Evolutionary conservation across 805 yeast genomes (phyloP), one percentile per base, ranked within the genome.

Genomic region (Myxozyma geophila): DNA sequence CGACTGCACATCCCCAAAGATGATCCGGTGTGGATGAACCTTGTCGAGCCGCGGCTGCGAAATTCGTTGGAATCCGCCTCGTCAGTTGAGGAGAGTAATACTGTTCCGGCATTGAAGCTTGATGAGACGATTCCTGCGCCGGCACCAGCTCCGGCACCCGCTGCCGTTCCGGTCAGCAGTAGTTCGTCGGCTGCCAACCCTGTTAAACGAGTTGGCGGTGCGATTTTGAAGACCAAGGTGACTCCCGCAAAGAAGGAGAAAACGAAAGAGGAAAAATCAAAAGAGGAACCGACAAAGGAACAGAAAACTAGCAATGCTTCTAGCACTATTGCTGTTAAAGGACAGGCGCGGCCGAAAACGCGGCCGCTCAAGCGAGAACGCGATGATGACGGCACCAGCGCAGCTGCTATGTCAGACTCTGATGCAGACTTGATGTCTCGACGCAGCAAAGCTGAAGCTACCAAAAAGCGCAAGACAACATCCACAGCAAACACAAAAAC

Each of bases 31-130:
- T 61, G 78, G 58, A 55, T 62, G 51, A 63, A 58, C 28, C 63
- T 76, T 41, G 61, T 72, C 13, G 77, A 75, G 44, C 76, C 77
- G 7, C 59, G 68, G 55, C 37, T 61, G 10, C 67, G 73, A 8
- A 52, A 50, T 33, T 35, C 28, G 28, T 28, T 5, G 28, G 28
- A 28, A 2, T 28, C 28, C 5, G 28, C 28, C 2, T 28, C 28
- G 28, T 28, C 48, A 3, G 52, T 47, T 6, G 7, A 39, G 12
- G 66, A 48, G 37, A 48, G 35, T 48, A 56, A 33, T 28, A 46
- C 39, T 23, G 66, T 62, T 12, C 68, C 68, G 17, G 51, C 52
- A 1, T 33, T 62, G 58, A 44, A 53, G 33, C 48, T 64, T 10
- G 66, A 64, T 23, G 63, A 64, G n/a, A 3, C 28, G 28, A 7